phyloP scores from a whole-genome alignment of 306 rosid species.

The Pterocarpus santalinus region DNA sequence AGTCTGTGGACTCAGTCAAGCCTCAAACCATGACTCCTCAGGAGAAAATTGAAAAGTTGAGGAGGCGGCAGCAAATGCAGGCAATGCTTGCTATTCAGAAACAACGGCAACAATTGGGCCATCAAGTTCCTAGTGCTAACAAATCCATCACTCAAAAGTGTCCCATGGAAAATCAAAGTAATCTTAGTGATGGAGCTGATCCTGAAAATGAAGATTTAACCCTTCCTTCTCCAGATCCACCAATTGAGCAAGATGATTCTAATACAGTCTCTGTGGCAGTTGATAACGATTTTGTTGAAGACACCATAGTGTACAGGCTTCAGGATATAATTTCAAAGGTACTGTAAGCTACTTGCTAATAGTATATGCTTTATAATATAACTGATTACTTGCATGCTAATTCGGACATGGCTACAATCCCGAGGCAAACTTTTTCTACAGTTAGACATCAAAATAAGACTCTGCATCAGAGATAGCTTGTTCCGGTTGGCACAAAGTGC shows the following conservation, averaged over 20 bases:
- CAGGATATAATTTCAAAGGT: slow-evolving; percentile 85
- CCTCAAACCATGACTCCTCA: slow-evolving; percentile 88
- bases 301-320: slow-evolving; percentile 68
- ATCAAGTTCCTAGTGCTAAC: slow-evolving; percentile 60
- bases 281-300: slow-evolving; percentile 71
- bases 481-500: slow-evolving; percentile 92
- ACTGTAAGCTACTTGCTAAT: slow-evolving; percentile 46
- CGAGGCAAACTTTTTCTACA: slow-evolving; percentile 65
- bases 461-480: slow-evolving; percentile 88
- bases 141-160: slow-evolving; percentile 55
- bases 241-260: slow-evolving; percentile 78
- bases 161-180: slow-evolving; percentile 62
- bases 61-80: slow-evolving; percentile 94
- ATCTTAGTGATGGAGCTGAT: slow-evolving; percentile 61
- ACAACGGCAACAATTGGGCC: slow-evolving; percentile 75
- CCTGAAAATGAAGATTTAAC: slow-evolving; percentile 61
- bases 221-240: slow-evolving; percentile 60
- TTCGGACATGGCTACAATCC: slow-evolving; percentile 56
- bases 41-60: slow-evolving; percentile 92
- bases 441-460: slow-evolving; percentile 83
- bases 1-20: slow-evolving; percentile 56
- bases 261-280: slow-evolving; percentile 63
- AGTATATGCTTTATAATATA: slow-evolving; percentile 41
- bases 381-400: slow-evolving; percentile 49
- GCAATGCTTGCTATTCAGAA: slow-evolving; percentile 97